A percentile compares a stretch with the other conserved stretches of the same genome.
Conservation (phyloP, 208 protist genomes). For the Crithidia thermophila region DNA sequence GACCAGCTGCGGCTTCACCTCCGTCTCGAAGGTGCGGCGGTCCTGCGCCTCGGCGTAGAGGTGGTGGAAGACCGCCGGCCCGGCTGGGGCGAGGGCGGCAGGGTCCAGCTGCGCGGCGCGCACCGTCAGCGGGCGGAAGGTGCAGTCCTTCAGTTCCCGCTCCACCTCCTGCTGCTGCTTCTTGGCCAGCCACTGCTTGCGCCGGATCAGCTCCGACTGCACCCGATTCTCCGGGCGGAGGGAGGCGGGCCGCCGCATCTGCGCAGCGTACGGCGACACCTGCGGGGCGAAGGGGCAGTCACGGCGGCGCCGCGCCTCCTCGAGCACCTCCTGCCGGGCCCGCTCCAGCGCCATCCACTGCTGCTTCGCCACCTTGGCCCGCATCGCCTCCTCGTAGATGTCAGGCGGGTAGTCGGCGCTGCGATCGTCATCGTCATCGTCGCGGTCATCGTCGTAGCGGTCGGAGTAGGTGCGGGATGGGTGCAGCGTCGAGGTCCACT, state of each 20-base stretch:
- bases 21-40: constrained; percentile 50
- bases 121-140: constrained; percentile 83
- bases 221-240: constrained; percentile 76
- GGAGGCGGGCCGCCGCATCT: constrained; percentile 55
- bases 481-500: constrained; percentile 16
- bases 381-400: constrained; percentile 79
- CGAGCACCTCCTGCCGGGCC: constrained; percentile 64
- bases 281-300: constrained; percentile 80
- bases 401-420: constrained; percentile 23
- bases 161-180: constrained; percentile 61
- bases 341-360: constrained; percentile 83
- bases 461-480: constrained; percentile 1
- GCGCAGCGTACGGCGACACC: constrained; percentile 66
- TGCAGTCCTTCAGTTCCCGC: constrained; percentile 73
- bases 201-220: constrained; percentile 63
- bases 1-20: constrained; percentile 58
- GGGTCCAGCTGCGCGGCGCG: constrained; percentile 45
- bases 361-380: constrained; percentile 74
- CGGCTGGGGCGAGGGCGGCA: constrained; percentile 13
- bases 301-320: constrained; percentile 53
- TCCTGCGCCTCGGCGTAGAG: constrained; percentile 69
- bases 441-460: constrained; percentile 1
- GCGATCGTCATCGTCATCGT: not conserved
- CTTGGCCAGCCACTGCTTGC: constrained; percentile 62
- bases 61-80: constrained; percentile 49